Evolutionary conservation across 345 rosid species (phyloP), one percentile per base, ranked within the genome.

Genomic region (Syzygium jambos): DNA sequence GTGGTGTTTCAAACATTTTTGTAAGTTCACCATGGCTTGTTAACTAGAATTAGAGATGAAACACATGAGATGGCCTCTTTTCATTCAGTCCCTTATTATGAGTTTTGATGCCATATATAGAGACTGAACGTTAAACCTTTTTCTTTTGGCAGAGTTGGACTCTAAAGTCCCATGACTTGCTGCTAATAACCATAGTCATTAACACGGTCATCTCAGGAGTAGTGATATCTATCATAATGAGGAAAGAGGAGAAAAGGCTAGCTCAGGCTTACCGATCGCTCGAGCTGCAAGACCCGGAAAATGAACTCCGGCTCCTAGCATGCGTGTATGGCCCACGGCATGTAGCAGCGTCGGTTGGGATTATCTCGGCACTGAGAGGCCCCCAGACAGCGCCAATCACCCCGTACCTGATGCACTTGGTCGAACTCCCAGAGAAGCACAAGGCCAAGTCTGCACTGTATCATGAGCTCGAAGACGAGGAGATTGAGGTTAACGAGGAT

Each of bases 241-340:
- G 86, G 86, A 86, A 55, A 80, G 89, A 91, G 78, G 95, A 91
- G 82, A 88, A 65, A 57, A 86, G 90, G 86, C 89, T 93, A 16
- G 89, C 93, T 65, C 93, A 93, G 85, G 88, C 85, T 12, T 90
- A 89, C 34, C 91, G 91, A 46, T 85, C 94, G 9, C 88, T 97
- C 7, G 97, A 96, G 86, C 86, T 87, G 41, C 92, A 88, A 38
- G 89, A 91, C 46, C 92, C 93, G 1, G 94, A 92, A 51, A 87
- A 89, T 8, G 99, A 97, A 88, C 93, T 96, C 63, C 94, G 99
- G 55, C 83, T 93, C 85, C 86, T 96, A 82, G 89, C 92, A 34
- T 96, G 99, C 54, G 96, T 93, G 23, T 97, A 96, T 10, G 92
- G 93, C 8, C 93, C 96, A 51, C 99, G 98, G 82, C 96, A 96